Percentiles rank a stretch among this genome's conserved stretches.
These are phyloP conservation scores for Metarhizium robertsii DNA, from an alignment of 2,329 filamentous ascomycete species.

Conservation along the genomic window DNA sequence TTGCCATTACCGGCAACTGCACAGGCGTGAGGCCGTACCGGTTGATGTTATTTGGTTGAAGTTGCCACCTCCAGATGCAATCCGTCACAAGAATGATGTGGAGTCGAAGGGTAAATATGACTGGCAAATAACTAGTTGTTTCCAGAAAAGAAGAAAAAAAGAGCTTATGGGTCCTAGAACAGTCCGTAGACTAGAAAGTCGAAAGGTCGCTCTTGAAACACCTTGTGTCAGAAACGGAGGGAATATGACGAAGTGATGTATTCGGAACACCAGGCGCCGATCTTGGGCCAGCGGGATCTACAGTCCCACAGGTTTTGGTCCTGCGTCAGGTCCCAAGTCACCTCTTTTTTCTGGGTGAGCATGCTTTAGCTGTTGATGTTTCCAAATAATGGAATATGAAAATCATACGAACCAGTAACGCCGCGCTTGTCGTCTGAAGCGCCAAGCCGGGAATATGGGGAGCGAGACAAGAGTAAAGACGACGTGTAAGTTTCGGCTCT, in stretches of 20 bases:
- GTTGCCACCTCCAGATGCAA: not conserved
- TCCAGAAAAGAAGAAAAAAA: not conserved
- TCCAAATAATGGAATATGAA: not conserved
- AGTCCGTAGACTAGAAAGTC: not conserved
- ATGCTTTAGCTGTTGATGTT: not conserved
- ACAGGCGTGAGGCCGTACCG: not conserved
- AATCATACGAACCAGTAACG: not conserved
- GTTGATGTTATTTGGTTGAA: not conserved
- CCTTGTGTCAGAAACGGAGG: not conserved
- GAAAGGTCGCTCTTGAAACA: not conserved
- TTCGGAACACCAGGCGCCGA: not conserved
- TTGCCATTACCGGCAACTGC: conserved; percentile 2
- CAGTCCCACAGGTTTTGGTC: not conserved
- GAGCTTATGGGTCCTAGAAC: not conserved
- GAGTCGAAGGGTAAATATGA: not conserved
- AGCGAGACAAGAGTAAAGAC: not conserved
- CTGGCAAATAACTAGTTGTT: not conserved
- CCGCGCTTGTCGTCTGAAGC: not conserved
- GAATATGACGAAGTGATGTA: not conserved
- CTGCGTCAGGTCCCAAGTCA: not conserved
- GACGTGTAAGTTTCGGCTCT: not conserved
- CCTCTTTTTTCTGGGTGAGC: not conserved
- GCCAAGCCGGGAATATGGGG: not conserved
- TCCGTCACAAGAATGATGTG: not conserved
- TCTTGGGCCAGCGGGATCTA: not conserved